Base-by-base conservation (phyloP, 2,329 filamentous ascomycete genomes). In the Aspergillus sp. region DNA sequence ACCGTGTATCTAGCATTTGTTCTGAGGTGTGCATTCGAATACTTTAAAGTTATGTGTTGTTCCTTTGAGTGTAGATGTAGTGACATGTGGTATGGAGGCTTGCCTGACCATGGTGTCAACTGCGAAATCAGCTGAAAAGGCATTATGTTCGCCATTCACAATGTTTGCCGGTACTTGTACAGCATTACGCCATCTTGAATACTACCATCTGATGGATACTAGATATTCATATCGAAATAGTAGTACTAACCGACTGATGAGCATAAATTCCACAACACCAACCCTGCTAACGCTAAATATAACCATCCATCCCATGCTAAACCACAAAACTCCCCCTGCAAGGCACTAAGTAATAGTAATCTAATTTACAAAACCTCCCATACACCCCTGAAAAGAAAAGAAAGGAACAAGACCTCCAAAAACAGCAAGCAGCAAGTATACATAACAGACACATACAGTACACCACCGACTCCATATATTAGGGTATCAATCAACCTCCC, bases 1-100 rank as follows among this genome's bases (percentile, higher is more conserved):
- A 57, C 48, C 55, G 28, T 62, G 60, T 62, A 63, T 58, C 52
- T 63, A 61, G 45, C 61, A 56, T 36, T 55, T 51, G 41, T 62
- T 32, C 32, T 49, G 52, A 36, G 41, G 55, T 63, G 48, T 57
- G 43, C 61, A 54, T 59, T 58, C 48, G 32, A 60, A 55, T 55
- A 55, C 39, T 41, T 36, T 21, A 43, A 32, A 25, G 15, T 36
- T 36, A n/a, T 21, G 2, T 30, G 17, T 32, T 32, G 5, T 25
- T 47, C 7, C 12, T 17, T 6, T n/a, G 3, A 8, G 10, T 12
- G 41, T 55, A 10, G 38, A 8, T 32, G 47, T 30, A 32, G 7
- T 19, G 25, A 19, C 12, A 28, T 15, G 21, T n/a, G 25, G 45
- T 17, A 41, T 41, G 39, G 4, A 9, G 10, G 30, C 10, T 5